Conservation (phyloP, 202 grass and related monocot genomes). For the Saccharum hybrid region DNA sequence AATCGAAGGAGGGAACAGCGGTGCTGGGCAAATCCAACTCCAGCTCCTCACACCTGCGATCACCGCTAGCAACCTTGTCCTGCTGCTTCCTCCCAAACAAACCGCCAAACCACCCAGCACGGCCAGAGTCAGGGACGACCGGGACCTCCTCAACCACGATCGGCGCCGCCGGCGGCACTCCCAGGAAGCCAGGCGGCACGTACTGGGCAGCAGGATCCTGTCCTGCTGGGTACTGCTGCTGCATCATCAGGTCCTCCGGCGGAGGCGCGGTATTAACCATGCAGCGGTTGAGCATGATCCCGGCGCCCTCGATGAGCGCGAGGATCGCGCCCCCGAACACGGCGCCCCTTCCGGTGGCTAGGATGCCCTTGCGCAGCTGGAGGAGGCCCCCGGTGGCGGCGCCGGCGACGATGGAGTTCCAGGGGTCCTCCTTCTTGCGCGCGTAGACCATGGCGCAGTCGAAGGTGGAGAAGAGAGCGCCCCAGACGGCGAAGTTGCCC, state of each 20-base stretch:
- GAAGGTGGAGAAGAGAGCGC: conserved; percentile 60
- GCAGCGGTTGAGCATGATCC: conserved; percentile 48
- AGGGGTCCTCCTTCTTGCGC: conserved; percentile 83
- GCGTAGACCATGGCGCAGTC: conserved; percentile 63
- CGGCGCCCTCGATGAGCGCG: conserved; percentile 65
- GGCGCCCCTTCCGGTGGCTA: conserved; percentile 31
- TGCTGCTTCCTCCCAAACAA: conserved; percentile 44
- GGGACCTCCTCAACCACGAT: background rate
- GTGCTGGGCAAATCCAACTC: conserved; percentile 59
- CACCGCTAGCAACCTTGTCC: conserved; percentile 11
- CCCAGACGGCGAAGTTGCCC: conserved; percentile 63
- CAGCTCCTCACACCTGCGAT: conserved; percentile 51
- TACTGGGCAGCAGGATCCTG: background rate
- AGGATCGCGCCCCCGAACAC: conserved; percentile 53
- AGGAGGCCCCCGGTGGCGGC: conserved; percentile 61
- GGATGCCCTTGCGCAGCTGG: conserved; percentile 52
- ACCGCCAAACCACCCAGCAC: conserved; percentile 20
- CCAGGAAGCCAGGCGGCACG: background rate
- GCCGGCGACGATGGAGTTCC: conserved; percentile 71
- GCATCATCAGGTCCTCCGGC: background rate
- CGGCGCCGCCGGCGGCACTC: background rate
- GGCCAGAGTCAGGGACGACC: background rate
- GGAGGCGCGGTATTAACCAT: conserved; percentile 2
- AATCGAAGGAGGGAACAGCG: conserved; percentile 58
- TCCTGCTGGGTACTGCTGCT: background rate